Base-by-base conservation (phyloP, 2,329 filamentous ascomycete species). In the Cordyceps cicadae region DNA sequence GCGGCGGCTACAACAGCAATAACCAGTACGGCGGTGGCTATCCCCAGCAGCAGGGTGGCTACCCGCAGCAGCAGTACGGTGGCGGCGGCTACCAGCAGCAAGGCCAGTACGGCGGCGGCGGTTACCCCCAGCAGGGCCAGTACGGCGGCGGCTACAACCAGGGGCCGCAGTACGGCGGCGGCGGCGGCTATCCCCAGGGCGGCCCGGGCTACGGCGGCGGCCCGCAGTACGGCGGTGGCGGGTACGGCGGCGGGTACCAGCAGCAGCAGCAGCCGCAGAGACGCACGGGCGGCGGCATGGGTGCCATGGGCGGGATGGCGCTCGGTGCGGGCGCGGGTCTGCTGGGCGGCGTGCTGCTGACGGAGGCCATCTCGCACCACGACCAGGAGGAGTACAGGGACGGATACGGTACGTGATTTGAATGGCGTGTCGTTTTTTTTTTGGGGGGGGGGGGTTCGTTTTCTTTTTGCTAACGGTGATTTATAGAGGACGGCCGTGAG, bases 321-420 rank as follows among this genome's bases (percentile, higher is more conserved):
- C 80, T 83, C 62, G 84, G 81, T 1, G 90, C 90, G 4, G 92
- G 91, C 66, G 92, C 88, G 64, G 92, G 92, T 72, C 69, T 96
- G 70, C 68, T 96, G 1, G 92, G 91, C 66, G 92, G 92, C 60
- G 82, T 85, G 63, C 64, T 96, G 67, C 73, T 96, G 37, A 87
- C 81, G 2, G 79, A 88, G 68, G 86, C 87, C 1, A 79, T 92
- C 55, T 75, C 88, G 60, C 83, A 87, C 63, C 71, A 81, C 52
- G 74, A 89, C 29, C 75, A 87, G 62, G 77, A 84, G 5, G 81
- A 82, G 34, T 87, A 81, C 60, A 67, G 75, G 46, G 72, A 80
- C 0, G 79, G 78, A 60, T 77, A 71, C 62, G 58, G 74, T 76
- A 66, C 70, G 74, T 71, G 17, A 12, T 24, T 24, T 2, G 7